Base-by-base conservation (phyloP, 208 protist genomes). In the Acanthamoeba triangularis region DNA sequence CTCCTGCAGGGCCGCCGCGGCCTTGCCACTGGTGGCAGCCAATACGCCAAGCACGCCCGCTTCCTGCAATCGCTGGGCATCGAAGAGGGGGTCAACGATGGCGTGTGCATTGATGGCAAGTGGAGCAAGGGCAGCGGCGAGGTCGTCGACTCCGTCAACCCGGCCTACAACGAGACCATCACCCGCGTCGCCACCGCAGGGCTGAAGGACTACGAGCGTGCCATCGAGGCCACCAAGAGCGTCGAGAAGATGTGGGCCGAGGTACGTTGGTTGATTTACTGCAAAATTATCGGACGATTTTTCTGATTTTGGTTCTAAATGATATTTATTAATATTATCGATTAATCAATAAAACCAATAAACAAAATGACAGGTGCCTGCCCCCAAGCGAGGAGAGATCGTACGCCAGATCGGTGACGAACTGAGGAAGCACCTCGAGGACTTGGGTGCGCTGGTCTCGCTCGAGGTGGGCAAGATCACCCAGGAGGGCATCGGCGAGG, bases 391-490 rank as follows among this genome's bases (percentile, higher is more conserved):
- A 84, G 98, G 98, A 61, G 98, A 98, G 94, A 96, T 98, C 82
- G 97, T 98, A 13, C 96, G 98, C 80, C 95, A 97, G 47, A 97
- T 98, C 74, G 98, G 98, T 35, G 78, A 97, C 20, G 95, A 52
- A 2, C 76, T 98, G 3, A 93, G 97, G 65, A 63, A 97, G 33
- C 94, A 98, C 47, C 44, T 97, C n/a, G 54, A 95, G 49, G 54
- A 95, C 63, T 94, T 98, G 28, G 96, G 96, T 30, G 78, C 96
- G 72, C 95, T 98, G 1, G 96, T 98, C 35, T 96, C 97, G 47
- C 95, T 98, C 14, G 98, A 98, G 90, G 97, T 98, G 96, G 98
- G 98, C 87, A 98, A 98, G 93, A 98, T 98, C 69, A 82, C 95
- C 44, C 87, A 95, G 18, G 97, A 98, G 80, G 97, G 97, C 23